These are phyloP conservation scores for Cymbopogon flexuosus DNA, from an alignment of 202 grass and related monocot genomes.

Conservation along the genomic window DNA sequence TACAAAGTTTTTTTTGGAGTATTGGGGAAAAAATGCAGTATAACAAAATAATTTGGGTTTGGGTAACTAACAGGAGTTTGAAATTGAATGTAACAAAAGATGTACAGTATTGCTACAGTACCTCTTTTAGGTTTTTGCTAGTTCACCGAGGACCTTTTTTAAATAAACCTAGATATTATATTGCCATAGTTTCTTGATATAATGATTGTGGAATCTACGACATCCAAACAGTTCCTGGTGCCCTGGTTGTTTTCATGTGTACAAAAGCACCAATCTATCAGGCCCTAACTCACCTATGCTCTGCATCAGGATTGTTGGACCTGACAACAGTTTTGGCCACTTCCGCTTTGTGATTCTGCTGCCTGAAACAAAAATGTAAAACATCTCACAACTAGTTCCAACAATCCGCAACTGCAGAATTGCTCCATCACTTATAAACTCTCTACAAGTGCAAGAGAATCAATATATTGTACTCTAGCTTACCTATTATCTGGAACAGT, in stretches of 20 bases:
- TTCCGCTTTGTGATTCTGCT: conserved; percentile 35
- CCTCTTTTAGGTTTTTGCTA: neutral
- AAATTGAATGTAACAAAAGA: neutral
- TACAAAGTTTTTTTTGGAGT: neutral
- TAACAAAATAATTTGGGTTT: neutral
- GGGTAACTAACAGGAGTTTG: neutral
- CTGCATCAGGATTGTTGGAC: neutral
- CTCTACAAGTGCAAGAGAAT: neutral
- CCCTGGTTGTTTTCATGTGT: neutral
- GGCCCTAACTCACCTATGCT: conserved; percentile 16
- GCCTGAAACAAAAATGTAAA: conserved; percentile 32
- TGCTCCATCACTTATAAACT: neutral
- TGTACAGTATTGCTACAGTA: neutral
- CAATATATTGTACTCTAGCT: neutral
- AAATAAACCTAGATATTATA: neutral
- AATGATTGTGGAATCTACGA: neutral
- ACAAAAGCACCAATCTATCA: neutral
- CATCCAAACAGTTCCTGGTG: neutral
- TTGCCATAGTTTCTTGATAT: neutral
- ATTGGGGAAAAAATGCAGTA: neutral
- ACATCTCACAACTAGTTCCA: neutral
- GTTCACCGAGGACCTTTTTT: neutral
- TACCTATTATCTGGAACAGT: neutral
- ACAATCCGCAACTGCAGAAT: neutral
- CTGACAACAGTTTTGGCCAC: neutral